Evolutionary conservation across 768 basidiomycete species (phyloP), one percentile per base, ranked within the genome.

Genomic region (Heimioporus sp.): DNA sequence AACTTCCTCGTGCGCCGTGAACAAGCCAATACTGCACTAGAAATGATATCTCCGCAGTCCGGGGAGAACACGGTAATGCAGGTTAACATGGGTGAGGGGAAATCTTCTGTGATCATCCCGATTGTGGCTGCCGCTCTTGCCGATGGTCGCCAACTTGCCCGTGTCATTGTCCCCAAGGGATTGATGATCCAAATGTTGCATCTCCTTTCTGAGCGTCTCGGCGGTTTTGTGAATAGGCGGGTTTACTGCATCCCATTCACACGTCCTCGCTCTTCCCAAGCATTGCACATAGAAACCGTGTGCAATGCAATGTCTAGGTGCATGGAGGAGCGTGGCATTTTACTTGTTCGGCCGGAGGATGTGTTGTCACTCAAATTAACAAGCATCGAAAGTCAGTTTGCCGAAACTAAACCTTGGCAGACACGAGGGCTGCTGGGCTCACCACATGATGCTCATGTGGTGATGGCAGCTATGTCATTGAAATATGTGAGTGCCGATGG

Each of bases 1-100:
- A 38, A 38, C 37, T 38, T 81, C 19, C 51, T 72, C 6, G 61
- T 69, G 15, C 76, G 80, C 5, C 62, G 69, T 0, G 46, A 76
- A 2, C 38, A 39, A 12, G 38, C 19, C 17, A 19, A 20, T 4
- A 12, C 19, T 8, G 38, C 38, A 11, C 10, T 39, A 19, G 10
- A 19, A 20, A 39, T 39, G 38, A 39, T 39, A 19, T 39, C 38
- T 3, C 38, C 38, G 11, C 17, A 39, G 12, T 39, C 38, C 3
- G 17, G 17, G 38, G 20, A 5, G 10, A 38, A 38, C 17, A 38
- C 37, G 6, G 37, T 38, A 8, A 38, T 38, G 37, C 37, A 38
- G 17, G 37, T 38, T 17, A 38, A 48, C 34, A 28, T 43, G 11
- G 21, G 48, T 32, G 10, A 48, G 35, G 20, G 28, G 45, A 3